Percentiles rank a stretch among this genome's conserved stretches.
Conservation (phyloP, 2,329 filamentous ascomycete species). For the Erysiphe neolycopersici region DNA sequence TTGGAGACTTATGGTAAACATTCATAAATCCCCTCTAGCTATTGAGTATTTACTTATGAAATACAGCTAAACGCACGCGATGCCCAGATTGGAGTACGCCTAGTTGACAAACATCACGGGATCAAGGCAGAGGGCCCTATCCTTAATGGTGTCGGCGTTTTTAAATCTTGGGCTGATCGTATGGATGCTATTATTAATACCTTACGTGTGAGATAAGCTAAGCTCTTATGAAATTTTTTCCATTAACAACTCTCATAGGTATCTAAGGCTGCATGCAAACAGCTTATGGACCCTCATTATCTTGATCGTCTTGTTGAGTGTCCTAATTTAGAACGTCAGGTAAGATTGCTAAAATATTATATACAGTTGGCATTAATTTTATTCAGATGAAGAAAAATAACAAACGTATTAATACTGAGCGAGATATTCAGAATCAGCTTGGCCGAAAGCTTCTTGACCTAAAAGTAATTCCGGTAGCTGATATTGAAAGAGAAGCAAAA, state of each 20-base stretch:
- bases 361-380: background rate
- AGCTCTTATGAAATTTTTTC: background rate
- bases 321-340: conserved; percentile 5
- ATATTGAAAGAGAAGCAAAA: background rate
- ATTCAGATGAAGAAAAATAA: conserved; percentile 8
- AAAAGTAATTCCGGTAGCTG: background rate
- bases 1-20: conserved; percentile 1
- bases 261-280: conserved; percentile 9
- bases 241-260: conserved; percentile 2
- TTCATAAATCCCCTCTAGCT: background rate
- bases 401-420: conserved; percentile 8
- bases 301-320: conserved; percentile 7
- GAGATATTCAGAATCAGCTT: conserved; percentile 8
- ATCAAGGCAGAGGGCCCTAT: background rate
- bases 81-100: background rate
- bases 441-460: conserved; percentile 4
- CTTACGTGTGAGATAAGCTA: background rate
- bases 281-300: conserved; percentile 7
- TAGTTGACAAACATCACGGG: conserved; percentile 1
- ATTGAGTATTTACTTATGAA: background rate
- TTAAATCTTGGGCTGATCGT: background rate
- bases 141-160: background rate
- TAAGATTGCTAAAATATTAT: conserved; percentile 2
- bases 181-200: conserved; percentile 1
- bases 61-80: background rate